Evolutionary conservation across 768 basidiomycete species (phyloP), one percentile per base, ranked within the genome.

Genomic region (Dictyophora rubrovolvata): DNA sequence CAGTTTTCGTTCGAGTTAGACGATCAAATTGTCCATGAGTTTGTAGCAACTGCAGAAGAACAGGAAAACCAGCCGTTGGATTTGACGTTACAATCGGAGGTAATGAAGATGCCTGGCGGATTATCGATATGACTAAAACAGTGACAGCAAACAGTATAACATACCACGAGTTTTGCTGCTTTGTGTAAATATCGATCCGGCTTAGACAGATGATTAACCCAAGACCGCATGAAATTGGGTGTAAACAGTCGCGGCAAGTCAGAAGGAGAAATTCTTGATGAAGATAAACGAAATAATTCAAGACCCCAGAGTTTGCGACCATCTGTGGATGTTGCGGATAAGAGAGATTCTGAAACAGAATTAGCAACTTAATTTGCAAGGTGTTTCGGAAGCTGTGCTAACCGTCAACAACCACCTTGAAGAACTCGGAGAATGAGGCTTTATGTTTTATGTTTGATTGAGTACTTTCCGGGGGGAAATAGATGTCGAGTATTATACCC

Each of bases 241-340:
- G 90, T 94, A 69, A 99, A 93, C 35, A 98, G 75, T 79, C 91
- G 85, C 0, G 90, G 87, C 65, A 95, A 76, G 55, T 82, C 85
- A 49, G 79, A 72, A 17, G 81, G 70, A 16, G 79, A 74, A 33
- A 90, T 78, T 37, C 84, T 83, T 16, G 81, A 78, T 47, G 96
- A 74, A 8, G 91, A 84, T 63, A 82, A 86, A 65, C 85, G 82
- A 72, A 97, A 89, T 18, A 95, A 80, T 64, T 87, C 86, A 74
- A 98, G 95, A n/a, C 93, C 95, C 87, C 91, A 94, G 67, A 87
- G 91, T 72, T 96, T 95, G 53, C 92, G 82, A 70, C 93, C 86
- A 0, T 86, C 74, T 0, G 93, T 93, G 0, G 93, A 83, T 18
- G 86, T 86, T 7, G 85, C 75, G 7, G 88, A 83, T 67, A 97